Percentiles rank a stretch among this genome's conserved stretches.
phyloP scores from a whole-genome alignment of 2,329 filamentous ascomycete genomes.

The Trichoderma breve region DNA sequence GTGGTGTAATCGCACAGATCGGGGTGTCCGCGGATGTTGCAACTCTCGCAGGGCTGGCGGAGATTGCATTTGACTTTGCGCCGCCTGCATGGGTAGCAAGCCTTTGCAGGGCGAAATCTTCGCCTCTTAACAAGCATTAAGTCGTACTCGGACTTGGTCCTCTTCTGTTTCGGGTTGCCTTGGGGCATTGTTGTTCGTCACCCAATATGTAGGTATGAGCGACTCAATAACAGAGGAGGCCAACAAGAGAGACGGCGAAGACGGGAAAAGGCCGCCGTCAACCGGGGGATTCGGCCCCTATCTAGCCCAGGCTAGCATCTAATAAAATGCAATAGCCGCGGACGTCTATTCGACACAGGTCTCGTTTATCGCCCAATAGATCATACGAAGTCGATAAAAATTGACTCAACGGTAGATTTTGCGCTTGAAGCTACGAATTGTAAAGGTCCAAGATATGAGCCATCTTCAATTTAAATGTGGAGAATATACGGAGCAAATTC shows the following conservation, averaged over 20 bases:
- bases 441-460: background rate
- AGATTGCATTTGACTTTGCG: slow-evolving; percentile 7
- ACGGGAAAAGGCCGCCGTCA: background rate
- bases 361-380: background rate
- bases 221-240: background rate
- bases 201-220: background rate
- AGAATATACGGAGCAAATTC: background rate
- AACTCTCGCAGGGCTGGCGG: background rate
- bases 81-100: slow-evolving; percentile 1
- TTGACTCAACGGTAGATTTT: background rate
- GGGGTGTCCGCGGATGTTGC: background rate
- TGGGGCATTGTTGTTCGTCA: background rate
- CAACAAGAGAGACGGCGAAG: background rate
- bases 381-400: background rate
- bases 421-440: background rate
- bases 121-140: background rate
- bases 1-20: background rate
- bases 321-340: background rate
- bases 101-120: background rate
- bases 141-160: background rate
- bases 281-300: background rate
- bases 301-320: background rate
- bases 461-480: background rate
- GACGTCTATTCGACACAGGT: background rate
- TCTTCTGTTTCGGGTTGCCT: background rate